Evolutionary conservation across 2,329 filamentous ascomycete species (phyloP).

Genomic region (Talaromyces amestolkiae): DNA sequence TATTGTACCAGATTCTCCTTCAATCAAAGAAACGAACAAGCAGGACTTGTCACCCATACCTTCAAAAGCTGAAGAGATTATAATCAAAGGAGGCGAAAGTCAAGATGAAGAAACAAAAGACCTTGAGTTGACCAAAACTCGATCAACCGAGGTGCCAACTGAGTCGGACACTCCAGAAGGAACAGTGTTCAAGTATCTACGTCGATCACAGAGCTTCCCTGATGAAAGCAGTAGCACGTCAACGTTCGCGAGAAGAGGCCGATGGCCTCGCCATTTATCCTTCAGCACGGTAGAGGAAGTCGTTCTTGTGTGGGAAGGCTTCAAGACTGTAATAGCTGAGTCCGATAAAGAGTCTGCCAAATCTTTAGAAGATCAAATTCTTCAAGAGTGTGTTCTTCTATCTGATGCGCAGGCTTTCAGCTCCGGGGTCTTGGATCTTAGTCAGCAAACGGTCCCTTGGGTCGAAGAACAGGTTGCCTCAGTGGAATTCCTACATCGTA

Average conservation of each 20-base stretch:
- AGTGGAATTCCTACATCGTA: slow-evolving; percentile 60
- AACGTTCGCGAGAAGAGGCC: slow-evolving; percentile 25
- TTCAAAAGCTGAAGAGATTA: slow-evolving; percentile 5
- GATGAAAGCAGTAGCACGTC: slow-evolving; percentile 19
- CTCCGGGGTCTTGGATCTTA: slow-evolving; percentile 38
- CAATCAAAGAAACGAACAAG: slow-evolving; percentile 19
- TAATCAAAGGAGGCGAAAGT: background rate
- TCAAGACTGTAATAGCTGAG: slow-evolving; percentile 28
- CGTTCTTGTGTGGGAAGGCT: slow-evolving; percentile 37
- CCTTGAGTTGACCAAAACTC: slow-evolving; percentile 30
- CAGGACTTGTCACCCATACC: background rate
- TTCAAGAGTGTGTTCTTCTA: slow-evolving; percentile 39
- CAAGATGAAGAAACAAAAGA: slow-evolving; percentile 31
- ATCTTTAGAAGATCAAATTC: slow-evolving; percentile 42
- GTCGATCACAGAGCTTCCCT: slow-evolving; percentile 37
- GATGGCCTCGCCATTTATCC: slow-evolving; percentile 45
- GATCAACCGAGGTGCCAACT: slow-evolving; percentile 31
- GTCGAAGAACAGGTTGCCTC: slow-evolving; percentile 43
- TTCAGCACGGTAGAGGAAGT: slow-evolving; percentile 50
- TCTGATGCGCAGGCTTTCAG: slow-evolving; percentile 38
- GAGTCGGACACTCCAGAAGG: slow-evolving; percentile 30
- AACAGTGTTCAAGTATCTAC: slow-evolving; percentile 32
- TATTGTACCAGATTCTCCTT: slow-evolving; percentile 27
- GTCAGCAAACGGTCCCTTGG: slow-evolving; percentile 41
- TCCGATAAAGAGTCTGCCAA: slow-evolving; percentile 35